Percentiles rank a stretch among this genome's conserved stretches.
Evolutionary conservation across 2,329 filamentous ascomycete genomes (phyloP).

Genomic region (Rosellinia necatrix): DNA sequence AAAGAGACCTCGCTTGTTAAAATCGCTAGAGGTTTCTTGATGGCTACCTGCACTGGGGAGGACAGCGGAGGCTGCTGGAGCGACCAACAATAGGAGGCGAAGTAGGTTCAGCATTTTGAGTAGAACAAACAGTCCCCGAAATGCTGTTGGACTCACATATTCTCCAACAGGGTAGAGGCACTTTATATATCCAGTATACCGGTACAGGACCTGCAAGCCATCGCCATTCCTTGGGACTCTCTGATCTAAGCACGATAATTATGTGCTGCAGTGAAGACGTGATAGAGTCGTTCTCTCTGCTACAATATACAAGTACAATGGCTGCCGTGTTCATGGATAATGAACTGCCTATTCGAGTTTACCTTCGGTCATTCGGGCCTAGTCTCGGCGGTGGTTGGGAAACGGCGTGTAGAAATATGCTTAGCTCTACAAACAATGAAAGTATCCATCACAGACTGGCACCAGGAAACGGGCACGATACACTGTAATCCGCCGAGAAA

Average conservation of each 20-base stretch:
- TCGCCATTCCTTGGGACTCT: background rate
- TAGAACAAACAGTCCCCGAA: background rate
- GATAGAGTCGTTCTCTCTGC: background rate
- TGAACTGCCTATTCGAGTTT: conserved; percentile 15
- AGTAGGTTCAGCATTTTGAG: conserved; percentile 2
- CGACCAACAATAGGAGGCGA: conserved; percentile 9
- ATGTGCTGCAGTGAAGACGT: background rate
- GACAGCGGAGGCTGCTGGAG: background rate
- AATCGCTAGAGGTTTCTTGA: conserved; percentile 4
- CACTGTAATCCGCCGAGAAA: background rate
- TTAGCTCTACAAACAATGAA: background rate
- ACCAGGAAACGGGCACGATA: background rate
- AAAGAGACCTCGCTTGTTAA: conserved; percentile 8
- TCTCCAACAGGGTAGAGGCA: background rate
- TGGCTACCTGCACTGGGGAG: background rate
- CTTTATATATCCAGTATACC: background rate
- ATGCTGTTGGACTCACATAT: background rate
- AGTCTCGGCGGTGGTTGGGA: background rate
- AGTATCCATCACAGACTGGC: background rate
- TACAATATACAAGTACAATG: background rate
- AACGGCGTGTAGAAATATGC: background rate
- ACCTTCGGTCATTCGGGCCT: conserved; percentile 2
- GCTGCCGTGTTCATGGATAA: background rate
- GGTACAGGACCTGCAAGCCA: background rate
- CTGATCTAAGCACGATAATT: background rate